Evolutionary conservation across 371 early-diverging fungal species (phyloP), one percentile per base, ranked within the genome.

Genomic region (Encephalitozoon romaleae): DNA sequence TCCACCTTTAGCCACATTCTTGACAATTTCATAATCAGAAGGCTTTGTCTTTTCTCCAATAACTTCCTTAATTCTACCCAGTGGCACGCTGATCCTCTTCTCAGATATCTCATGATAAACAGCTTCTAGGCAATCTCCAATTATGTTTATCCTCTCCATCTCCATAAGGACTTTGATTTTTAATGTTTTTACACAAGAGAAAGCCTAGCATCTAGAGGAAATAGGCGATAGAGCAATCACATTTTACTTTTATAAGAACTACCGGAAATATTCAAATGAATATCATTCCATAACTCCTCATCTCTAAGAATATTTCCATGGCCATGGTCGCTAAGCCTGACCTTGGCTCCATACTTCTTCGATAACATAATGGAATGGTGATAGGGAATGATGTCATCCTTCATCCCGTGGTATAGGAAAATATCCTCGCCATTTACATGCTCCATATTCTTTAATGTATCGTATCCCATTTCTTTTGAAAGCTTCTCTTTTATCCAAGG

Each of bases 1-100:
- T 43, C 91, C 92, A 1, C 96, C 94, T 55, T 90, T 89, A 1
- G 93, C 93, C 18, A 95, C 86, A 9, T 89, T 90, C 78, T 90
- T 88, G 26, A 94, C 83, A 34, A 90, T 86, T 79, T 91, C 90
- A 87, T 92, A 95, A 84, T 94, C 93, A 21, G 23, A 18, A 11
- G 73, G 68, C 38, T 77, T 77, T 6, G 77, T 77, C 66, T 81
- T 81, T 28, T 21, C 54, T n/a, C 71, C 32, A 34, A 67, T 18
- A 11, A 81, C 26, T 4, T 70, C 30, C 26, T 64, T 26, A 23
- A 72, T 18, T 34, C 49, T 64, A 0, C 47, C 49, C 15, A 69
- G 15, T 41, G 65, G 49, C 18, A 39, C 51, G 1, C 12, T 32
- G 41, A 9, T 51, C 11, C 45, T 53, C 47, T 30, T n/a, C 34